Base-by-base conservation (phyloP, 2,329 filamentous ascomycete genomes). In the Neocucurbitaria cava region DNA sequence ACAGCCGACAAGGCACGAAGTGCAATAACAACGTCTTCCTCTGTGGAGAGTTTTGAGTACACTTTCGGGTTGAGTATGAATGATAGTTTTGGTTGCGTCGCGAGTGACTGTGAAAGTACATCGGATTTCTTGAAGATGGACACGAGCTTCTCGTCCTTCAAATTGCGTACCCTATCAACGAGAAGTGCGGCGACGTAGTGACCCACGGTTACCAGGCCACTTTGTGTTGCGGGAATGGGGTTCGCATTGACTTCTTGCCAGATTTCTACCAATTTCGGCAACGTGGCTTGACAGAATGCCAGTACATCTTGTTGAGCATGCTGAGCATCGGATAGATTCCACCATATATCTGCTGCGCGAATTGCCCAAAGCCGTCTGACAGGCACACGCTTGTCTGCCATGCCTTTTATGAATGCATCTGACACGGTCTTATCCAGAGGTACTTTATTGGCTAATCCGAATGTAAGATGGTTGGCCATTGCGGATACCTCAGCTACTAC, bases 11-110 rank as follows among this genome's bases (percentile, higher is more conserved):
- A 79, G 26, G 92, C 89, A 60, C 87, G 85, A 38, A 88, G 80
- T 46, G 91, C 83, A 91, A 95, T 97, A 49, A 80, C 81, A 18
- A 92, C 80, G 66, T 99, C 95, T 48, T 93, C 90, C 51, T 89
- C 87, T 0, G 82, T 78, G 2, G 83, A 82, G 21, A 96, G 69
- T 70, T 96, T 97, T 33, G 88, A 87, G 76, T 95, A 98, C 5
- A 96, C 86, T 57, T 90, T 89, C 30, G 89, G 84, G 67, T 91
- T 96, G 5, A 98, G 82, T 18, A 98, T 79, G 73, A 96, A 95
- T 0, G 94, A 96, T 13, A 90, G 88, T 72, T 96, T 96, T 0
- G 91, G 87, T n/a, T 88, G 87, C 33, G 87, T 75, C 1, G 83
- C 82, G 55, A 96, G 81, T 10, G 86, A 86, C 64, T 91, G 87